Evolutionary conservation across 257 asterid species (phyloP), one percentile per base, ranked within the genome.

Genomic region (Apocynum venetum): DNA sequence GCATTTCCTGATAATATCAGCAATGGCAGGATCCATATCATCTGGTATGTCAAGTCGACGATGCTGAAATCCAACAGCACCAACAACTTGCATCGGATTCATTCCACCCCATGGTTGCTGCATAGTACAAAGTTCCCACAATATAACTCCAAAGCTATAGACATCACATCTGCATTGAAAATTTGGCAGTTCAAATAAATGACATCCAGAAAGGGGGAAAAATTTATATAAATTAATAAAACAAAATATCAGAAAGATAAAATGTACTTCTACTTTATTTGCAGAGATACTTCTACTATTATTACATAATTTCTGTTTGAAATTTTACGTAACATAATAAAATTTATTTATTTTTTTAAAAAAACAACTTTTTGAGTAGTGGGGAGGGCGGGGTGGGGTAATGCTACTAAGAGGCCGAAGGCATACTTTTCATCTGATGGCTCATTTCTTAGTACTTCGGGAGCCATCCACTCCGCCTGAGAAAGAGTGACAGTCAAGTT

Each of bases 381-480:
- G 31, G 31, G 31, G 31, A 44, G 6, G 47, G 47, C 6, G 47
- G 49, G 49, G 7, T 8, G 49, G 49, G 13, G 38, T 59, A 44
- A 59, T 1, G 13, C 17, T 14, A n/a, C 14, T 68, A 38, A 61
- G 17, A 68, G 59, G 52, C 76, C 51, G 57, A 71, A 31, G 71
- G 72, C 94, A 65, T 91, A 96, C 99, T 96, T 96, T 81, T 96
- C 99, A 48, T 96, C 88, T 36, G 98, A 96, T 74, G 97, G 99
- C 81, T 96, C 99, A 67, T 96, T 96, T 88, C 99, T 84, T 84
- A 96, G 89, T 79, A 96, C 99, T 90, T 96, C 99, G 25, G 99
- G 99, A 69, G 99, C 99, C 99, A 96, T 96, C 99, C 99, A 96
- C 87, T 96, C 99, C 60, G 99, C 99, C 99, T 96, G 92, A 82